A percentile compares a stretch with the other conserved stretches of the same genome.
These are phyloP conservation scores for Rhodotorula diobovata DNA, from an alignment of 768 basidiomycete species.

Conservation along the genomic window DNA sequence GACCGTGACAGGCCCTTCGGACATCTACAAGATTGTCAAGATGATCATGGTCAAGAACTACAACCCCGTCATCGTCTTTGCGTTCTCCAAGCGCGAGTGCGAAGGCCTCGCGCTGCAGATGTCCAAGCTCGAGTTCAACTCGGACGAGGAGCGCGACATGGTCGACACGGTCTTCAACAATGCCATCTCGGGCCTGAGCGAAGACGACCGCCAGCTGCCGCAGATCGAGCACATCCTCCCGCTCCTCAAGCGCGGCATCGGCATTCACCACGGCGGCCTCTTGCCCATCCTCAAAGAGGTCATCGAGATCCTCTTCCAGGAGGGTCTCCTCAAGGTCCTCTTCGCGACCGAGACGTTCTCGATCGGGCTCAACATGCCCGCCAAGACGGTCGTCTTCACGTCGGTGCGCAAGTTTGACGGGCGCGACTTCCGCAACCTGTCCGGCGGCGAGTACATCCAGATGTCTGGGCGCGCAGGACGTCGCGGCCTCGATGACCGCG, in stretches of 20 bases:
- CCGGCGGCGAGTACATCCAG: conserved; percentile 92
- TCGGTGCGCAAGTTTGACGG: conserved; percentile 94
- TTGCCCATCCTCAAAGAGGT: conserved; percentile 97
- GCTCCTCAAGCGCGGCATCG: conserved; percentile 87
- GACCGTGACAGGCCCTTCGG: conserved; percentile 78
- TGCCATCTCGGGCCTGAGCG: conserved; percentile 80
- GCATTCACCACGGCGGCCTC: conserved; percentile 96
- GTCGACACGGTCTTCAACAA: conserved; percentile 87
- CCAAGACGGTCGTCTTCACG: conserved; percentile 98
- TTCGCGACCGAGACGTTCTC: conserved; percentile 99
- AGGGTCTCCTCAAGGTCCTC: conserved; percentile 93
- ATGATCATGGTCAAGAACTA: conserved; percentile 98
- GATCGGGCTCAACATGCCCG: conserved; percentile 96
- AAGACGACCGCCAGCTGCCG: conserved; percentile 80
- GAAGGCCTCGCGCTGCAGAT: conserved; percentile 84
- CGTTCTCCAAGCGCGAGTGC: conserved; percentile 97
- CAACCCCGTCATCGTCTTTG: conserved; percentile 96
- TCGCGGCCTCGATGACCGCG: conserved; percentile 94
- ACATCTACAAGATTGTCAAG: conserved; percentile 94
- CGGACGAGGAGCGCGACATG: conserved; percentile 81
- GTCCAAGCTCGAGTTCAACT: conserved; percentile 94
- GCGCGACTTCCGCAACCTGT: conserved; percentile 83
- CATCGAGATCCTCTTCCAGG: conserved; percentile 97
- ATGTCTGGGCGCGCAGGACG: conserved; percentile 99
- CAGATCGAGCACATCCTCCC: conserved; percentile 91